phyloP scores from a whole-genome alignment of 1,284 basidiomycete species.

The Rugosomyces carneus region DNA sequence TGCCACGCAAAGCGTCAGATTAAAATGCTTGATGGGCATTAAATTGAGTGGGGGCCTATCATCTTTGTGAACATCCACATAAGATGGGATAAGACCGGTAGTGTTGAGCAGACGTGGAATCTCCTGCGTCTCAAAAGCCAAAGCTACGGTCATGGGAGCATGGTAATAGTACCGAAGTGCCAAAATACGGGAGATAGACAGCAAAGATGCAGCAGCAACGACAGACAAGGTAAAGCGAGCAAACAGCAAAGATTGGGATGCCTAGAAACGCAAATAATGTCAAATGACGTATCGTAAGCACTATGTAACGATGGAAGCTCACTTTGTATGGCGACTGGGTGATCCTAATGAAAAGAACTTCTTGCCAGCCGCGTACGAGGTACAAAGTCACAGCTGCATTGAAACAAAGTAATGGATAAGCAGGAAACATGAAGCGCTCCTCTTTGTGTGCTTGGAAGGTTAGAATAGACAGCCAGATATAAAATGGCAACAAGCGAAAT shows the following conservation, averaged over 20 bases:
- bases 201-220: constrained; percentile 53
- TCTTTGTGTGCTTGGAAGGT: constrained; percentile 91
- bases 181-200: constrained; percentile 77
- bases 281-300: constrained; percentile 3
- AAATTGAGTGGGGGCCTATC: constrained; percentile 65
- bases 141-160: constrained; percentile 74
- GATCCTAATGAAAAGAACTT: constrained; percentile 63
- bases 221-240: constrained; percentile 69
- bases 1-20: constrained; percentile 80
- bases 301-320: constrained; percentile 21
- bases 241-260: constrained; percentile 73
- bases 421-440: constrained; percentile 96
- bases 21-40: constrained; percentile 62
- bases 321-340: constrained; percentile 85
- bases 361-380: constrained; percentile 81
- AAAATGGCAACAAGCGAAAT: constrained; percentile 78
- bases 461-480: constrained; percentile 84
- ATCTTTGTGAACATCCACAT: constrained; percentile 37
- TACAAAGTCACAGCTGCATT: constrained; percentile 88
- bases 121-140: constrained; percentile 73
- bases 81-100: constrained; percentile 56
- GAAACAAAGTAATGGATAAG: constrained; percentile 88
- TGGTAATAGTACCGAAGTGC: constrained; percentile 89
- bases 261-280: constrained; percentile 38
- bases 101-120: constrained; percentile 74